phyloP scores from a whole-genome alignment of 192 early-diverging fungal genomes.

The Linnemannia schmuckeri region DNA sequence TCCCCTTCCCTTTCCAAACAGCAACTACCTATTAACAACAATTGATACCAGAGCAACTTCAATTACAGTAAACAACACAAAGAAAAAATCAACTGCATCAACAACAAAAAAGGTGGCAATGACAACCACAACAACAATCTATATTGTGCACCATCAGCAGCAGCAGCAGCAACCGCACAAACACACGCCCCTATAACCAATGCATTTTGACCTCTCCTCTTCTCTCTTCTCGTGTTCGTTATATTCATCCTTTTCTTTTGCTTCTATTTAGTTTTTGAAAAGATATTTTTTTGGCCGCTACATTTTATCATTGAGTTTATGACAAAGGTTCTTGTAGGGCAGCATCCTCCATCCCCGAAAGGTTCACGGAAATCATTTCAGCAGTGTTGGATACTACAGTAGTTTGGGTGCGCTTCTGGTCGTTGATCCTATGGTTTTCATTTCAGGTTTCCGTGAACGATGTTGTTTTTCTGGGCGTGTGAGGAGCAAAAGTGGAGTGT shows the following conservation, averaged over 20 bases:
- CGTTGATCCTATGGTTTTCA: background rate
- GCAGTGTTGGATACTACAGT: background rate
- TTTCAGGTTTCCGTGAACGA: background rate
- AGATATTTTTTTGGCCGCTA: slow-evolving; percentile 4
- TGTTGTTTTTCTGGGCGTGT: background rate
- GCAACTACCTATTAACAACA: background rate
- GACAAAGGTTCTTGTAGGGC: no score
- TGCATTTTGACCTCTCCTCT: background rate
- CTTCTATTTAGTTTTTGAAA: background rate
- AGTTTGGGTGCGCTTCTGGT: background rate
- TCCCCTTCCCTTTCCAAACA: background rate
- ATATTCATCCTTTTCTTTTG: slow-evolving; percentile 3
- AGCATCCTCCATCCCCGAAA: background rate
- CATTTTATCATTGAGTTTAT: background rate
- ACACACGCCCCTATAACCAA: background rate
- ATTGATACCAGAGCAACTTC: background rate
- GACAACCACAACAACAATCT: background rate
- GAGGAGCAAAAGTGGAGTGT: background rate
- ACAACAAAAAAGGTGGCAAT: background rate
- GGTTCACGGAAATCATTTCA: background rate
- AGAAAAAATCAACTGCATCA: background rate
- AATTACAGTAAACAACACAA: background rate
- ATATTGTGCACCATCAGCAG: background rate
- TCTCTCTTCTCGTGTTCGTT: background rate
- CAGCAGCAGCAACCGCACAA: background rate